phyloP scores from a whole-genome alignment of 331 rosid genomes.

The Spiraea crenata region DNA sequence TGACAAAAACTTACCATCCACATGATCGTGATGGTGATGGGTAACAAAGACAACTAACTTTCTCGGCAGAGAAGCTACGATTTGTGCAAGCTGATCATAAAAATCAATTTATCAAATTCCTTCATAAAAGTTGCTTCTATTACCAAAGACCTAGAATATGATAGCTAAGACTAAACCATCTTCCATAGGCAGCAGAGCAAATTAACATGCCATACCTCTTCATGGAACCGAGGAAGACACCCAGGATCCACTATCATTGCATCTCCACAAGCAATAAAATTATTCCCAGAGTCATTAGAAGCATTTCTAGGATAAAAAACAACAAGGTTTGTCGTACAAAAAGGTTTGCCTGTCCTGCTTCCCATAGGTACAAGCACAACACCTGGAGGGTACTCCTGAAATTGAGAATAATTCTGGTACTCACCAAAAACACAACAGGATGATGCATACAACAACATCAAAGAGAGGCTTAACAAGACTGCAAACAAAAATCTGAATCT shows the following conservation, averaged over 20 bases:
- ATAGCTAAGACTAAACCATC: slow-evolving; percentile 5
- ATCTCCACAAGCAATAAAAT: slow-evolving; percentile 63
- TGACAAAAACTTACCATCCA: slow-evolving; percentile 60
- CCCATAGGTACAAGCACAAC: slow-evolving; percentile 64
- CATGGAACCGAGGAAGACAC: slow-evolving; percentile 62
- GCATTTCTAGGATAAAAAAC: slow-evolving; percentile 63
- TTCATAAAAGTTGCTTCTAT: not conserved
- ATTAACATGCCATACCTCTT: slow-evolving; percentile 47
- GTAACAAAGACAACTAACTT: slow-evolving; percentile 77
- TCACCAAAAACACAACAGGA: slow-evolving; percentile 14
- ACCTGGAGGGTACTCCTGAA: slow-evolving; percentile 86
- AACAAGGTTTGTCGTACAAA: slow-evolving; percentile 69
- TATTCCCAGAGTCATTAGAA: slow-evolving; percentile 30
- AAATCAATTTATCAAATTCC: not conserved
- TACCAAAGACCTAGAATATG: not conserved
- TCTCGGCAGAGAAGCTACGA: slow-evolving; percentile 70
- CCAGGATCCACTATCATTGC: slow-evolving; percentile 93
- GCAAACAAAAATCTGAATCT: not conserved
- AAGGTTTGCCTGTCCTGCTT: slow-evolving; percentile 76
- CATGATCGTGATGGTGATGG: slow-evolving; percentile 84
- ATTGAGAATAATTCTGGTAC: slow-evolving; percentile 12
- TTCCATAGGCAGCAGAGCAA: not conserved
- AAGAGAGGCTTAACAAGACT: not conserved
- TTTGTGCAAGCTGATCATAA: slow-evolving; percentile 60
- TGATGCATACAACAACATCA: slow-evolving; percentile 5